These are phyloP conservation scores for Trypanosomatidae sp. DNA, from an alignment of 208 protist genomes.

Conservation along the genomic window DNA sequence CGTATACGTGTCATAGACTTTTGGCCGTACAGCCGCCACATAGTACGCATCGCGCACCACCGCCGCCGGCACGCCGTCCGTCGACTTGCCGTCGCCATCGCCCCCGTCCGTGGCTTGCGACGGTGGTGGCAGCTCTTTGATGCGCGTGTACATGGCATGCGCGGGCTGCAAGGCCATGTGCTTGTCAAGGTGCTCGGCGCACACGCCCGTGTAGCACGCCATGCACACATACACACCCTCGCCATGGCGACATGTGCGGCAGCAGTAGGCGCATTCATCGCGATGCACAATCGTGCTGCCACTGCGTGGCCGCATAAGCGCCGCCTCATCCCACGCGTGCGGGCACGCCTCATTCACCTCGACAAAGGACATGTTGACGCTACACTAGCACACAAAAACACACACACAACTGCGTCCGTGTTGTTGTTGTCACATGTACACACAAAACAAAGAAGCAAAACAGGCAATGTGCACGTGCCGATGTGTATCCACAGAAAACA, in stretches of 20 bases:
- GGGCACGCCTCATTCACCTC: constrained; percentile 42
- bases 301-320: constrained; percentile 15
- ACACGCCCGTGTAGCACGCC: constrained; percentile 61
- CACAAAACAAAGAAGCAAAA: background rate
- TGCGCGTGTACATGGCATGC: constrained; percentile 60
- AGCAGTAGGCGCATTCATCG: constrained; percentile 87
- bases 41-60: constrained; percentile 47
- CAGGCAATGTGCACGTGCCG: background rate
- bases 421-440: too few relatives aligned
- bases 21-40: constrained; percentile 41
- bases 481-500: background rate
- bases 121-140: constrained; percentile 47
- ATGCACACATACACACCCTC: constrained; percentile 77
- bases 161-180: constrained; percentile 24
- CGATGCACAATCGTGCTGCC: constrained; percentile 35
- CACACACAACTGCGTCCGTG: too few relatives aligned
- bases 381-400: background rate
- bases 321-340: constrained; percentile 67
- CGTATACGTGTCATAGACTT: constrained; percentile 49
- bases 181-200: constrained; percentile 54
- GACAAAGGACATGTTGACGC: constrained; percentile 16
- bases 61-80: too few relatives aligned
- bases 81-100: constrained; percentile 10
- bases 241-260: constrained; percentile 32
- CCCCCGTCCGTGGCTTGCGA: constrained; percentile 10